Evolutionary conservation across 1,284 basidiomycete species (phyloP), one percentile per base, ranked within the genome.

Genomic region (Ustilago shanxiensis): DNA sequence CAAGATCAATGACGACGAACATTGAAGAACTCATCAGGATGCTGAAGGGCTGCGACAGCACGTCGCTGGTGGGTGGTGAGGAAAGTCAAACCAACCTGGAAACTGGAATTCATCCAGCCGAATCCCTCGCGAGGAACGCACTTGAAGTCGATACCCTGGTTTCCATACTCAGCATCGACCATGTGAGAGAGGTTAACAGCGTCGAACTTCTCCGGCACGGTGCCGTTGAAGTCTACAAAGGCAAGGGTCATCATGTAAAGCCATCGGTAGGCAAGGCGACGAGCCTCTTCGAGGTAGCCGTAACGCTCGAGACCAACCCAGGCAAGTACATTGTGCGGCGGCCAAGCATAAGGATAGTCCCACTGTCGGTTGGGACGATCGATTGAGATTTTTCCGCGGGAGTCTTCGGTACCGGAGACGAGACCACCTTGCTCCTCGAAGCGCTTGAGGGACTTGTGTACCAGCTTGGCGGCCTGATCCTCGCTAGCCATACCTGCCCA

Each of bases 301-400:
- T 99, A 99, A 59, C 95, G 92, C 83, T 98, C 94, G 26, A 99
- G 89, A 53, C 95, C 96, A 62, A 98, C 95, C 96, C 96, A 99
- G 16, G 93, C 89, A 91, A 97, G 95, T 28, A 80, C 77, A 55
- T 83, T 82, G 63, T 84, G 83, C 53, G 96, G 96, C 26, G 95
- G 94, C 97, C 94, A 93, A 61, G 87, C 87, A 74, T 84, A 88
- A 1, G 87, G 87, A 44, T 76, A 86, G 77, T 87, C 96, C 96
- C 96, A 98, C 86, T 98, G 97, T 79, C 97, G 93, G 88, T 98
- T 98, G n/a, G 97, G 97, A 53, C 96, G 89, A 84, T 97, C 94
- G 60, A 98, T 89, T 16, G 95, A 95, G 76, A 99, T 95, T 86
- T 93, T 93, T 52, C 96, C 96, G 68, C 96, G 90, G 53, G 95